A percentile compares a stretch with the other conserved stretches of the same genome.
Conservation (phyloP, 2,329 filamentous ascomycete genomes). For the Westerdykella aurantiaca region DNA sequence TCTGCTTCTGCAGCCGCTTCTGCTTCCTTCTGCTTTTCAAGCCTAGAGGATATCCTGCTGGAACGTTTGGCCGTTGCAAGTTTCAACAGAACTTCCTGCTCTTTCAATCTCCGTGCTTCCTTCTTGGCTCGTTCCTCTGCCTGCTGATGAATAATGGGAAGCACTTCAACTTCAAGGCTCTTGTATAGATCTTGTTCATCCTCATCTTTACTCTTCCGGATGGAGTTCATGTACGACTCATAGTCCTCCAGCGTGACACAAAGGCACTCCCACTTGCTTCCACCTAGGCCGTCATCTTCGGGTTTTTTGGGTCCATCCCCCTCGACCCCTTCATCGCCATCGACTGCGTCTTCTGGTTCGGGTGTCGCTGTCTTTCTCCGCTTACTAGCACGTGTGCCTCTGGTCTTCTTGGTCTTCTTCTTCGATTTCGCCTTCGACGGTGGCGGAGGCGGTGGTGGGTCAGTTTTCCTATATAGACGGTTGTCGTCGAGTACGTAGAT, state of each 20-base stretch:
- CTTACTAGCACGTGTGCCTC: slow-evolving; percentile 61
- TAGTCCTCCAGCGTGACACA: slow-evolving; percentile 78
- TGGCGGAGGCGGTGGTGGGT: slow-evolving; percentile 58
- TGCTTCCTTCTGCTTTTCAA: slow-evolving; percentile 70
- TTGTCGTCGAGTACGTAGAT: slow-evolving; percentile 95
- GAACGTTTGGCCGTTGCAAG: slow-evolving; percentile 93
- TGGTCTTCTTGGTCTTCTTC: slow-evolving; percentile 53
- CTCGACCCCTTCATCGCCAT: slow-evolving; percentile 27
- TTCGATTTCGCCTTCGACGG: slow-evolving; percentile 47
- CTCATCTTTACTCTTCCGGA: slow-evolving; percentile 70
- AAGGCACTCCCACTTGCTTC: slow-evolving; percentile 84
- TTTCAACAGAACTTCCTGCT: slow-evolving; percentile 74
- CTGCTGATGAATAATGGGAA: slow-evolving; percentile 78
- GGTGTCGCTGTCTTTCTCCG: slow-evolving; percentile 56
- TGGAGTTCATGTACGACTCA: slow-evolving; percentile 60
- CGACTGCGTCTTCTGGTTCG: slow-evolving; percentile 36
- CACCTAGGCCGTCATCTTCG: slow-evolving; percentile 62
- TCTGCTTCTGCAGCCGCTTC: slow-evolving; percentile 66
- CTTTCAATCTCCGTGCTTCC: slow-evolving; percentile 68
- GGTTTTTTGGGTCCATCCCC: slow-evolving; percentile 29
- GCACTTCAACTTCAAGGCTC: slow-evolving; percentile 67
- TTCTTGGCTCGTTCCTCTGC: slow-evolving; percentile 65
- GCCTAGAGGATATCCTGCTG: slow-evolving; percentile 75
- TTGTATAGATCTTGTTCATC: slow-evolving; percentile 76
- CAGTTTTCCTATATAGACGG: slow-evolving; percentile 81